phyloP scores from a whole-genome alignment of 176 grass and related monocot genomes.

The Ampelocalamus luodianensis region DNA sequence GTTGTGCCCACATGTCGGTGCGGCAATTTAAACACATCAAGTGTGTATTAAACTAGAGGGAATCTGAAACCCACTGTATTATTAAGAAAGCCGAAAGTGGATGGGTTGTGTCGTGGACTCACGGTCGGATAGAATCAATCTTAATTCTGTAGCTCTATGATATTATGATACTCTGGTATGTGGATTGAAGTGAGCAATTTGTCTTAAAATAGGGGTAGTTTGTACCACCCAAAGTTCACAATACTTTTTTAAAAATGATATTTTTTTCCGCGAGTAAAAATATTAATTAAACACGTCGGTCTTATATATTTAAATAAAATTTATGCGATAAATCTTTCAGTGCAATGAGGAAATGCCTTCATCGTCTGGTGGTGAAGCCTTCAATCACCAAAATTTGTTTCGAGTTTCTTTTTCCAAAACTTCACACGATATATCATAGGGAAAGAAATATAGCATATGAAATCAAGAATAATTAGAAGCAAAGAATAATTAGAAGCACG shows the following conservation, averaged over 20 bases:
- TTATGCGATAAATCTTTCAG: background rate
- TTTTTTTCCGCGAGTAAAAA: no score
- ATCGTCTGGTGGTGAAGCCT: background rate
- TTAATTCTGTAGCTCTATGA: background rate
- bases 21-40: background rate
- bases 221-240: background rate
- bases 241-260: background rate
- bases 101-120: background rate
- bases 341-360: background rate
- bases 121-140: background rate
- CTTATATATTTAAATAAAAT: background rate
- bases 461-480: background rate
- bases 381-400: background rate
- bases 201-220: background rate
- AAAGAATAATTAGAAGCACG: background rate
- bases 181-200: background rate
- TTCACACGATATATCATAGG: background rate
- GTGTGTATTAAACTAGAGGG: background rate
- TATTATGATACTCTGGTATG: background rate
- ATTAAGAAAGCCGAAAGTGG: slow-evolving; percentile 41
- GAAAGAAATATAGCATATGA: background rate
- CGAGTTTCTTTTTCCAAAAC: background rate
- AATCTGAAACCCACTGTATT: slow-evolving; percentile 1
- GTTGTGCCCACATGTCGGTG: background rate
- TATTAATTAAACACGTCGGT: background rate